These are phyloP conservation scores for Leptographium galeiforme DNA, from an alignment of 2,329 filamentous ascomycete genomes.

Conservation along the genomic window DNA sequence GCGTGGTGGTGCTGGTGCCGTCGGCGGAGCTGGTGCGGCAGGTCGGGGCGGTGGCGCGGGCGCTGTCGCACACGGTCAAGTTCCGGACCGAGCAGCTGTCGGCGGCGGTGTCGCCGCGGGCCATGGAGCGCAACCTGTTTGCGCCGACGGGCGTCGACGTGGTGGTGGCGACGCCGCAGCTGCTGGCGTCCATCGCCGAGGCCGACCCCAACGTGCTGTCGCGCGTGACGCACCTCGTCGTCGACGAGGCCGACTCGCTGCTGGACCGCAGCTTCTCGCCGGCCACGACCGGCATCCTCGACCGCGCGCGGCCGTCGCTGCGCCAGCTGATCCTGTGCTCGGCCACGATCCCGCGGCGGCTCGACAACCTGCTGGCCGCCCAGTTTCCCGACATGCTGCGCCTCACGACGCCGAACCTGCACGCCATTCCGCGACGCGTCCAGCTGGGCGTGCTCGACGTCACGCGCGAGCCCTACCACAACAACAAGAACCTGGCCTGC, in stretches of 20 bases:
- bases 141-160: constrained; percentile 70
- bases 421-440: constrained; percentile 87
- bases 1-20: constrained; percentile 76
- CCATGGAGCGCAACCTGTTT: constrained; percentile 79
- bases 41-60: constrained; percentile 69
- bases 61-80: constrained; percentile 72
- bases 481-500: constrained; percentile 86
- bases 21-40: constrained; percentile 86
- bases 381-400: constrained; percentile 74
- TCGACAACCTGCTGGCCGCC: constrained; percentile 72
- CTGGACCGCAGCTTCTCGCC: constrained; percentile 86
- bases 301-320: constrained; percentile 66
- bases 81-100: constrained; percentile 77
- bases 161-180: constrained; percentile 75
- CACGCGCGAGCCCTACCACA: constrained; percentile 80
- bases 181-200: constrained; percentile 77
- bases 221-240: constrained; percentile 75
- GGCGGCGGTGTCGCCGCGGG: constrained; percentile 57
- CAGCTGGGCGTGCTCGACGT: constrained; percentile 90
- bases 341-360: constrained; percentile 80
- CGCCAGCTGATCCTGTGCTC: constrained; percentile 86
- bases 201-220: constrained; percentile 84
- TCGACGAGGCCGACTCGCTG: constrained; percentile 93
- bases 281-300: constrained; percentile 69
- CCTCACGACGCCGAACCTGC: constrained; percentile 87